Base-by-base conservation (phyloP, 2,329 filamentous ascomycete species). In the Penicillium italicum region DNA sequence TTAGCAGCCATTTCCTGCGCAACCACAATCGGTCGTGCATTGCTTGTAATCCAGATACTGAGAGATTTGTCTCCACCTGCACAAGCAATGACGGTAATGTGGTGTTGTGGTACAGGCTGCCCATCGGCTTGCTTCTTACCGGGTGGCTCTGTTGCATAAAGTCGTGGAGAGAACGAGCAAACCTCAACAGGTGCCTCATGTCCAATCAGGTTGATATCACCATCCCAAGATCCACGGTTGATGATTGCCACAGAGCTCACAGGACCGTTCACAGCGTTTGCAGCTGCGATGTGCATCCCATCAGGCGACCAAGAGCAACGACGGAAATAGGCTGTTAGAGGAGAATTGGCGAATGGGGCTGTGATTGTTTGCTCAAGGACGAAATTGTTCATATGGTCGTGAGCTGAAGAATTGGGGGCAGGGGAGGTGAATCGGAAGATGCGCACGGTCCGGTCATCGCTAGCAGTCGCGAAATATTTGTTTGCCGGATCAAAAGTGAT, bases 401-500 rank as follows among this genome's bases (percentile, higher is more conserved):
- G 91, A 51, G 93, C 86, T 1, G 90, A 96, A 34, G 94, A 90
- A 71, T 96, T 97, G 10, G 94, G 90, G 1, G 88, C 84, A 0
- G 94, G 92, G 1, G 93, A 89, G 2, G 90, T 96, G 73, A 97
- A 99, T 56, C 92, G 86, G 75, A 96, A 97, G 66, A 99, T 90
- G 72, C 96, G 96, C 75, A 99, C 96, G 2, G 91, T 93, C 57
- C 94, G 86, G 74, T 99, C 94, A 72, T 99, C 94, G 76, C 91
- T 96, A 2, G 95, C 92, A 0, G 95, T 99, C 16, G 95, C 94
- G 74, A 99, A 99, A 79, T 96, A 99, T 72, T 97, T 99, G 78
- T 97, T 97, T 40, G 94, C 94, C 0, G 94, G 94, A 70, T 99
- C 94, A 70, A 99, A 99, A 0, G 93, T 96, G 67, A 99, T 95